Evolutionary conservation across 257 asterid species (phyloP).

Genomic region (Fraxinus cuspidata): DNA sequence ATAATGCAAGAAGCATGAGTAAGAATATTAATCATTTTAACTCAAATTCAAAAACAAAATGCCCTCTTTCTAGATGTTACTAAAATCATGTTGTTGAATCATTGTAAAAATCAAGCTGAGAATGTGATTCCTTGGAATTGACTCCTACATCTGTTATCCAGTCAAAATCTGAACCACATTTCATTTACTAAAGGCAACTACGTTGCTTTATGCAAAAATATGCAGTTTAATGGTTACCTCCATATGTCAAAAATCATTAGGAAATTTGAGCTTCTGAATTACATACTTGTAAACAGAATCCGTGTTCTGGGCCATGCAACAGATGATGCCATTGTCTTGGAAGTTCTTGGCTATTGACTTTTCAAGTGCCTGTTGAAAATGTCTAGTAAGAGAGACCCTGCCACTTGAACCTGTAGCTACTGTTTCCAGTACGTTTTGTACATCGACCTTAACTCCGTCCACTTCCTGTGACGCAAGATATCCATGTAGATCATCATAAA

Average conservation of each 20-base stretch:
- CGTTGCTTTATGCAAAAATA: background rate
- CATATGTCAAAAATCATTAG: background rate
- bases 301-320: constrained; percentile 64
- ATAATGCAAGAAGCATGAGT: background rate
- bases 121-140: background rate
- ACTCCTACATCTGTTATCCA: background rate
- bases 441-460: constrained; percentile 55
- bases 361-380: constrained; percentile 51
- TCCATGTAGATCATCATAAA: constrained; percentile 44
- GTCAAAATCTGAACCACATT: background rate
- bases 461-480: constrained; percentile 51
- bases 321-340: constrained; percentile 52
- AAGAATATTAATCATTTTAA: background rate
- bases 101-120: background rate
- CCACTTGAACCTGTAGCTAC: constrained; percentile 49
- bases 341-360: constrained; percentile 53
- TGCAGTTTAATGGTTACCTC: background rate
- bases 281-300: constrained; percentile 56
- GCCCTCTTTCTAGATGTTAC: background rate
- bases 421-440: constrained; percentile 51
- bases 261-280: constrained; percentile 7
- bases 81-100: background rate
- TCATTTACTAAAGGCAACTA: background rate
- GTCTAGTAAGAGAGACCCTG: constrained; percentile 46
- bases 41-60: background rate